Evolutionary conservation across 345 rosid species (phyloP).

Genomic region (Carallia pectinifolia): DNA sequence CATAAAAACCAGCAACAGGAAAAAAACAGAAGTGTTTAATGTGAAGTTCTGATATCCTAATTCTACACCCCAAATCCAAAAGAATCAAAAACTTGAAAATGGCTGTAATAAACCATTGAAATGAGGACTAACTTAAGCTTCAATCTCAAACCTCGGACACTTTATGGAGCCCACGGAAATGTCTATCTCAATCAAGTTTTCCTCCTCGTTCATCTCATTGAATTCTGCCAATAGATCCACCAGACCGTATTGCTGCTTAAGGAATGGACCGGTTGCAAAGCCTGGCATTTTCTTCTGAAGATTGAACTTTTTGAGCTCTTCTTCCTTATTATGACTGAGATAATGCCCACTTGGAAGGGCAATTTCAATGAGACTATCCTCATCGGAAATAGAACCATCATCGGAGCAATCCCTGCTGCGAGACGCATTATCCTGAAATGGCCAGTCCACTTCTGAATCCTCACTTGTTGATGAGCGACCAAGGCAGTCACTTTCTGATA

Average conservation of each 20-base stretch:
- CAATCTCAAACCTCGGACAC: slow-evolving; percentile 65
- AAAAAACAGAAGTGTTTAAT: slow-evolving; percentile 7
- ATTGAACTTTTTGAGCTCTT: slow-evolving; percentile 15
- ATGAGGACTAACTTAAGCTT: slow-evolving; percentile 30
- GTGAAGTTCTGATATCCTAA: not conserved
- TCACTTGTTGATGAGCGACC: slow-evolving; percentile 35
- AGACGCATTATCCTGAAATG: slow-evolving; percentile 25
- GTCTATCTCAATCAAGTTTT: slow-evolving; percentile 84
- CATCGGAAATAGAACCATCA: slow-evolving; percentile 64
- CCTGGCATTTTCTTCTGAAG: slow-evolving; percentile 34
- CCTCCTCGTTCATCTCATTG: slow-evolving; percentile 64
- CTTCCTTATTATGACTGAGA: slow-evolving; percentile 28
- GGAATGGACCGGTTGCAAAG: slow-evolving; percentile 23
- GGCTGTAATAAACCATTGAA: too few species aligned
- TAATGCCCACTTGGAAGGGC: slow-evolving; percentile 65
- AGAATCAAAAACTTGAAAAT: slow-evolving; percentile 28
- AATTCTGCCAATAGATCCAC: slow-evolving; percentile 51
- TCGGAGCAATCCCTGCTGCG: slow-evolving; percentile 42
- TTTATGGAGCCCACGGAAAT: slow-evolving; percentile 76
- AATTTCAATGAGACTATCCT: slow-evolving; percentile 72
- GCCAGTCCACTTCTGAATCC: slow-evolving; percentile 46
- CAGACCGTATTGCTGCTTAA: slow-evolving; percentile 29
- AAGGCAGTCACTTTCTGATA: slow-evolving; percentile 36
- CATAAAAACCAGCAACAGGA: not conserved
- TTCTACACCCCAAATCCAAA: slow-evolving; percentile 21